phyloP scores from a whole-genome alignment of 108 stramenopile genomes.

The Skeletonema costatum region DNA sequence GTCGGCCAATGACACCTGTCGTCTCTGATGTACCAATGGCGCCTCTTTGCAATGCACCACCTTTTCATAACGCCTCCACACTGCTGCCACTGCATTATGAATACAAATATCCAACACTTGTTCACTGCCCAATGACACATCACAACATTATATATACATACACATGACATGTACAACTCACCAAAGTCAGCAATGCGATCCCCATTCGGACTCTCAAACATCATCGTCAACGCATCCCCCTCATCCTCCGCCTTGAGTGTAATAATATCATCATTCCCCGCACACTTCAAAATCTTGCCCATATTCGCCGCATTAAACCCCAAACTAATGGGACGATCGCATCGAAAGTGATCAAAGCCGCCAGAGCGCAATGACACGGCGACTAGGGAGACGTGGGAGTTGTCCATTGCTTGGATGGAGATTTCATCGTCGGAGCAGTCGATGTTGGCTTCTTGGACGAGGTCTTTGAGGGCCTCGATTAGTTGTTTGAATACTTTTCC shows the following conservation, averaged over 20 bases:
- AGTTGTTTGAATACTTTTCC: constrained; percentile 95
- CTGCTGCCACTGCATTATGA: background rate
- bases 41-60: background rate
- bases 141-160: background rate
- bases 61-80: background rate
- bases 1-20: background rate
- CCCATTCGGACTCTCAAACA: constrained; percentile 89
- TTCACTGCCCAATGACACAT: background rate
- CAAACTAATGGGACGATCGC: constrained; percentile 90
- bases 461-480: constrained; percentile 96
- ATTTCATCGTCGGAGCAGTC: constrained; percentile 88
- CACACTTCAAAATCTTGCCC: constrained; percentile 98
- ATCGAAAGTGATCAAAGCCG: constrained; percentile 97
- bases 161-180: constrained; percentile 37
- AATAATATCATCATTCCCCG: constrained; percentile 93
- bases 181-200: constrained; percentile 97
- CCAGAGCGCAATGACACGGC: constrained; percentile 74
- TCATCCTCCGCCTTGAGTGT: constrained; percentile 97
- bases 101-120: too few species aligned
- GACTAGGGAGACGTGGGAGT: constrained; percentile 96
- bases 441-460: constrained; percentile 96
- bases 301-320: constrained; percentile 96
- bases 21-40: background rate
- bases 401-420: constrained; percentile 99
- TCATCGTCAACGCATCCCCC: constrained; percentile 85